Evolutionary conservation across 1,284 basidiomycete genomes (phyloP).

Genomic region (Bondarzewia mesenterica): DNA sequence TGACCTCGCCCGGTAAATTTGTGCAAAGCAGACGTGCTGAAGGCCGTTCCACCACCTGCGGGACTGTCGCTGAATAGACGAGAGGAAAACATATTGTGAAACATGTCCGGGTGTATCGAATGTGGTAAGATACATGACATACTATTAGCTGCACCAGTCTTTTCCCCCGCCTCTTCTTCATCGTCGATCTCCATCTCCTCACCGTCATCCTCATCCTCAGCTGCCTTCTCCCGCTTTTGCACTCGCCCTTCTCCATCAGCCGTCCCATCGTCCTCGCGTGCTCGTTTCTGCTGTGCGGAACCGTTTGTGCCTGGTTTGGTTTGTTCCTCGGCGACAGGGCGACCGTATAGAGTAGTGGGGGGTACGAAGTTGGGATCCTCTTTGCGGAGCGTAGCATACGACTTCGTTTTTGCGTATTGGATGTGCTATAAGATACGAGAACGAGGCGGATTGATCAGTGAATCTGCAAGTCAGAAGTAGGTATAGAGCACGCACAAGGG

Average conservation of each 20-base stretch:
- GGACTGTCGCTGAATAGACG: conserved; percentile 5
- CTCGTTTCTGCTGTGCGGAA: conserved; percentile 46
- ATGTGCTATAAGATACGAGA: conserved; percentile 52
- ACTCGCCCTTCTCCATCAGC: conserved; percentile 41
- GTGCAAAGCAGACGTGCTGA: conserved; percentile 66
- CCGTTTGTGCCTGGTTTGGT: conserved; percentile 15
- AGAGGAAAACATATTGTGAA: conserved; percentile 19
- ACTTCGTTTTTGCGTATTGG: conserved; percentile 80
- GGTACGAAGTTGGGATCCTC: conserved; percentile 73
- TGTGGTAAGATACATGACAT: conserved; percentile 24
- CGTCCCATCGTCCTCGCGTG: conserved; percentile 51
- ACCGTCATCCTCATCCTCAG: conserved; percentile 37
- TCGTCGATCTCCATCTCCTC: conserved; percentile 85
- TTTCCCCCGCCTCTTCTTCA: conserved; percentile 40
- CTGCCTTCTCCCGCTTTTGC: conserved; percentile 59
- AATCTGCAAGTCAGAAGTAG: conserved; percentile 9
- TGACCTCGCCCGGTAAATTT: conserved; percentile 76
- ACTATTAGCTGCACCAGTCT: conserved; percentile 21
- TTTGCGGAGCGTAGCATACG: conserved; percentile 66
- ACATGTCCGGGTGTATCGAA: conserved; percentile 15
- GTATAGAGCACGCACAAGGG: conserved; percentile 53
- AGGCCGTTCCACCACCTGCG: conserved; percentile 33
- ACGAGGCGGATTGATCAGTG: conserved; percentile 3
- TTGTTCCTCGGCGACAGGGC: conserved; percentile 6
- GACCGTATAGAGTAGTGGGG: conserved; percentile 55